A percentile compares a stretch with the other conserved stretches of the same genome.
phyloP scores from a whole-genome alignment of 768 basidiomycete species.

The Cystobasidiopsis lactophilus region DNA sequence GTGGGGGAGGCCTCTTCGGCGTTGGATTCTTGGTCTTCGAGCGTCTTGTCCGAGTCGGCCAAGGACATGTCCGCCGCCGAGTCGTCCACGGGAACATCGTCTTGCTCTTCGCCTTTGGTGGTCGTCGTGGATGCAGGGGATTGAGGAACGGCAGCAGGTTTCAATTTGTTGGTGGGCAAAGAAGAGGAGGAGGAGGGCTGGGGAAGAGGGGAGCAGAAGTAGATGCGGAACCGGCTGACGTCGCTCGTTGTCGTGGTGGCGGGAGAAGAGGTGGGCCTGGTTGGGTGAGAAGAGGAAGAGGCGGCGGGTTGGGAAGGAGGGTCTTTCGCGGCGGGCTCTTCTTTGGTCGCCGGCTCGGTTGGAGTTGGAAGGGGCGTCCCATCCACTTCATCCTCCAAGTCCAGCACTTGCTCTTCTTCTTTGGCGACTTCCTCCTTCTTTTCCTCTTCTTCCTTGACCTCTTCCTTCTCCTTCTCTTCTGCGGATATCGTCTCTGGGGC shows the following conservation, averaged over 20 bases:
- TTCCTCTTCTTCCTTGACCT: too few species aligned
- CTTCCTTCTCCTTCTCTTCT: too few species aligned
- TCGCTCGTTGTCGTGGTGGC: slow-evolving; percentile 19
- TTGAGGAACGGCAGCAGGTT: background rate
- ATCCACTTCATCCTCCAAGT: too few species aligned
- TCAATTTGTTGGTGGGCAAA: background rate
- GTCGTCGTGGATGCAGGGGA: background rate
- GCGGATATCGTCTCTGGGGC: too few species aligned
- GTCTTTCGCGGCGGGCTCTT: too few species aligned
- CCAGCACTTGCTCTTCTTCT: too few species aligned
- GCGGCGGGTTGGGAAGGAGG: too few species aligned
- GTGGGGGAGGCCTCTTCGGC: slow-evolving; percentile 6
- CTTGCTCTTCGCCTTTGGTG: background rate
- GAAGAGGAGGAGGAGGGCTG: background rate
- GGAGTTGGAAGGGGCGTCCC: too few species aligned
- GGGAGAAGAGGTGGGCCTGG: too few species aligned
- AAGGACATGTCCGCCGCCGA: background rate
- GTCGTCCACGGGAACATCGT: background rate
- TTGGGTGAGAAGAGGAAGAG: too few species aligned
- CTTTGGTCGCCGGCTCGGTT: too few species aligned
- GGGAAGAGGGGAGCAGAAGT: slow-evolving; percentile 19
- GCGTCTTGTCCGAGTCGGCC: background rate
- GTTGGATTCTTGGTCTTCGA: background rate
- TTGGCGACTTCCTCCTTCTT: too few species aligned
- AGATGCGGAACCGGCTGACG: slow-evolving; percentile 28